These are phyloP conservation scores for Pholiota conissans DNA, from an alignment of 768 basidiomycete species.

Conservation along the genomic window DNA sequence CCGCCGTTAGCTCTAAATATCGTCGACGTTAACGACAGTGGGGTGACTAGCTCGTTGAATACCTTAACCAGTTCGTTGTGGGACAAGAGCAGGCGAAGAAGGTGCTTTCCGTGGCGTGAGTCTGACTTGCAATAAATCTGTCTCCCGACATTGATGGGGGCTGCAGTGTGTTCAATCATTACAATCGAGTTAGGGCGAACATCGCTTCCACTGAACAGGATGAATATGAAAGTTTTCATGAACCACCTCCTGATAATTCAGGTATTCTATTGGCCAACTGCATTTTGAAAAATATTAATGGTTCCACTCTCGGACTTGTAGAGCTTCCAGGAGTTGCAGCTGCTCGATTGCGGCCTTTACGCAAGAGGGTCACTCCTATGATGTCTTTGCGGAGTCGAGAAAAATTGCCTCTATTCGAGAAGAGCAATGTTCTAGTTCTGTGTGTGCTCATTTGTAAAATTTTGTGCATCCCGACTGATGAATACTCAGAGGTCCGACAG, in stretches of 20 bases:
- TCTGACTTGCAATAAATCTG: slow-evolving; percentile 15
- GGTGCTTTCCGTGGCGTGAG: slow-evolving; percentile 90
- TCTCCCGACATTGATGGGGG: not conserved
- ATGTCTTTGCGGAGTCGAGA: slow-evolving; percentile 42
- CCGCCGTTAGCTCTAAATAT: slow-evolving; percentile 1
- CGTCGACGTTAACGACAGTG: not conserved
- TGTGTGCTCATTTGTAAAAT: slow-evolving; percentile 35
- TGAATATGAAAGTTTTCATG: slow-evolving; percentile 16
- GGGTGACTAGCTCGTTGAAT: slow-evolving; percentile 66
- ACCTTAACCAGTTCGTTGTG: slow-evolving; percentile 86
- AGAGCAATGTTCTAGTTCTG: slow-evolving; percentile 95
- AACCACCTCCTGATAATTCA: not conserved
- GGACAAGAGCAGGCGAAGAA: slow-evolving; percentile 95
- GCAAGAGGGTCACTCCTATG: slow-evolving; percentile 31
- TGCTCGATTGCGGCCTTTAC: slow-evolving; percentile 65
- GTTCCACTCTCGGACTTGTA: not conserved
- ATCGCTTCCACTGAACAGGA: slow-evolving; percentile 46
- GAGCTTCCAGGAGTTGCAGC: slow-evolving; percentile 39
- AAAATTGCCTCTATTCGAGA: slow-evolving; percentile 72
- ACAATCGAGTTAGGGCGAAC: slow-evolving; percentile 83
- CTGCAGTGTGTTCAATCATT: slow-evolving; percentile 89
- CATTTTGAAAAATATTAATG: not conserved
- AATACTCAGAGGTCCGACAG: slow-evolving; percentile 71
- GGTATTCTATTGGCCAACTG: not conserved
- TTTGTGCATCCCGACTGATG: not conserved